Conservation (phyloP, 495 filamentous ascomycete species). For the Friedmanniomyces endolithicus region DNA sequence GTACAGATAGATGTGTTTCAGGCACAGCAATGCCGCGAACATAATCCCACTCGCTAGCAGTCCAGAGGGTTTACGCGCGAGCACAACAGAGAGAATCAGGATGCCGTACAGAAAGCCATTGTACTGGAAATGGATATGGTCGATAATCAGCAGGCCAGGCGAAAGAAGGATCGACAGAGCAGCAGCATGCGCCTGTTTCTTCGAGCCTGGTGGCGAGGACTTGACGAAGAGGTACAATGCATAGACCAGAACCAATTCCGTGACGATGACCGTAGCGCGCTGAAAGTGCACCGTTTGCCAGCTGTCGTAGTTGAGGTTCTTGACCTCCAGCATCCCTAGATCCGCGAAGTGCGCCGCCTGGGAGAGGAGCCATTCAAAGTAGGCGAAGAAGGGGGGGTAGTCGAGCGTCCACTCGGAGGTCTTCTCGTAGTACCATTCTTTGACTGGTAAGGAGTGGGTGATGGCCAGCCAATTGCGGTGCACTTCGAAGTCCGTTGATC, state of each 20-base stretch:
- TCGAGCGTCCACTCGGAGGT: conserved; percentile 98
- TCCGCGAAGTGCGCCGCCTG: conserved; percentile 66
- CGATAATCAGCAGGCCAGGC: conserved; percentile 88
- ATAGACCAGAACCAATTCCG: conserved; percentile 70
- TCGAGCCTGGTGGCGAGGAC: conserved; percentile 47
- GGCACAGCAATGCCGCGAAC: conserved; percentile 75
- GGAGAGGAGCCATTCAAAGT: conserved; percentile 88
- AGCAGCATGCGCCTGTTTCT: conserved; percentile 70
- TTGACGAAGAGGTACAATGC: conserved; percentile 65
- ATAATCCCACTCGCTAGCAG: conserved; percentile 65
- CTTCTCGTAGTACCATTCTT: conserved; percentile 94
- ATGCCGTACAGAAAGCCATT: conserved; percentile 94
- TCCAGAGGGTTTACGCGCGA: conserved; percentile 64
- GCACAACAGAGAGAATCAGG: conserved; percentile 68
- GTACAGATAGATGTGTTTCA: conserved; percentile 98
- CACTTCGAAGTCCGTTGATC: conserved; percentile 98
- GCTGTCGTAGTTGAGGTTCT: conserved; percentile 70
- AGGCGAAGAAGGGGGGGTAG: conserved; percentile 95
- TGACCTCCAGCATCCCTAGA: conserved; percentile 68
- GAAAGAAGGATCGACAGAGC: conserved; percentile 84
- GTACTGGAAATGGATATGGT: conserved; percentile 99
- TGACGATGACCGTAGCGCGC: conserved; percentile 71
- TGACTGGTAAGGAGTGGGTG: conserved; percentile 72
- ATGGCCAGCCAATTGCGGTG: conserved; percentile 97
- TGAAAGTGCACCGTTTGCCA: conserved; percentile 93